Percentiles rank a stretch among this genome's conserved stretches.
Evolutionary conservation across 441 rosid species (phyloP).

Genomic region (Pelargonium fulgidum): DNA sequence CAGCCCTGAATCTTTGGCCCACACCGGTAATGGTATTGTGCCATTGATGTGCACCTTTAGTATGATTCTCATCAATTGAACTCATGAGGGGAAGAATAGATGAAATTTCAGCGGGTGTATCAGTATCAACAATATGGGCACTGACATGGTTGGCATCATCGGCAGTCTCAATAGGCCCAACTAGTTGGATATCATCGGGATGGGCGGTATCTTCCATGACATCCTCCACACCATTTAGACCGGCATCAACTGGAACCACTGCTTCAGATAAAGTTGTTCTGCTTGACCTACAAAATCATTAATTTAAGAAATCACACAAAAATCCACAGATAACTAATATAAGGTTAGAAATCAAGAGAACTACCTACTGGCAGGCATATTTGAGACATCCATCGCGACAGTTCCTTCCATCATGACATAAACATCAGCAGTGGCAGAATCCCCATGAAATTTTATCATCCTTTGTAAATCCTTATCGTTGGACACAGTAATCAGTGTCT

Average conservation of each 20-base stretch:
- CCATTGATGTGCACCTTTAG: conserved; percentile 78
- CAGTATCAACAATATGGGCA: conserved; percentile 33
- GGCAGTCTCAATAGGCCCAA: conserved; percentile 35
- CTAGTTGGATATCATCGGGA: conserved; percentile 34
- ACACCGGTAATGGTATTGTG: conserved; percentile 82
- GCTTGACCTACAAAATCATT: conserved; percentile 57
- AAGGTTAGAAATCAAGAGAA: conserved; percentile 25
- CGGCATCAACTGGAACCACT: conserved; percentile 36
- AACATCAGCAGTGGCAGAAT: conserved; percentile 48
- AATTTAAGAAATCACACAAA: conserved; percentile 17
- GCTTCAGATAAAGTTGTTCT: conserved; percentile 78
- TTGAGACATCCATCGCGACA: conserved; percentile 53
- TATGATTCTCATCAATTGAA: conserved; percentile 46
- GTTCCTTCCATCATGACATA: conserved; percentile 59
- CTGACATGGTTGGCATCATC: conserved; percentile 39
- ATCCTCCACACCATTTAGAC: conserved; percentile 37
- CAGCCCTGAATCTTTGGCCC: conserved; percentile 76
- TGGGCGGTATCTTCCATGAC: conserved; percentile 44
- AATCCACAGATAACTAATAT: conserved; percentile 2
- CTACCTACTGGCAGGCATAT: conserved; percentile 82
- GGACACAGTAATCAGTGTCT: conserved; percentile 72
- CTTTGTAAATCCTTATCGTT: conserved; percentile 79
- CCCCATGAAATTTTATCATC: conserved; percentile 72
- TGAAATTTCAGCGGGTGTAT: conserved; percentile 46
- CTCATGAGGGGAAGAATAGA: conserved; percentile 41